Evolutionary conservation across 306 rosid genomes (phyloP), one percentile per base, ranked within the genome.

Genomic region (Cyamopsis tetragonoloba): DNA sequence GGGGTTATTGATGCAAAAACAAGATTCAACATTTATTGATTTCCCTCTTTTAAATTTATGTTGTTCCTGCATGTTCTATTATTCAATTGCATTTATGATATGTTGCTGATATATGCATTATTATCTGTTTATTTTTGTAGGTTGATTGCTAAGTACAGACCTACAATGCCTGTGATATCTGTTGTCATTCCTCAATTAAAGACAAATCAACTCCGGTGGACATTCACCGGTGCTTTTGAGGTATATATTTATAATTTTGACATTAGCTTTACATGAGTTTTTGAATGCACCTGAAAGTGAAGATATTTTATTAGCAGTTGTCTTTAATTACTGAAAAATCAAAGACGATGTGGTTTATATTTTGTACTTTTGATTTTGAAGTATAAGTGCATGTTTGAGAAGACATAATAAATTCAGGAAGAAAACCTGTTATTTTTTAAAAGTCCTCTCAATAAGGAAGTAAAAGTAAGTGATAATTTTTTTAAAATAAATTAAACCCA

Each of bases 181-280:
- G 95, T 90, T n/a, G 92, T 90, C 24, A 47, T 87, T 39, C 97
- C 97, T 50, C 95, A 84, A 44, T 83, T 90, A 12, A 90, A 76
- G 81, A 87, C 97, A 51, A 88, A 90, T 74, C 95, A 87, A 66
- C 85, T 90, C 7, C 79, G 81, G 28, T 90, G 97, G 97, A 87
- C 96, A 48, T 85, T 92, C 70, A 87, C 81, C 2, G 98, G 98
- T 22, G 98, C 96, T 43, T 86, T 92, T 68, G 96, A 87, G 98
- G 98, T 92, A 70, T 55, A 43, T 51, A 56, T 55, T 63, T 92
- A 70, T 55, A 43, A 46, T 50, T 55, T 63, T 65, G 35, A 69
- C 43, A 26, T 39, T 37, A 60, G 42, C 50, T 7, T 14, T 65
- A 5, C 51, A 20, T 27, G 15, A 18, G 42, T n/a, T 57, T 32